Evolutionary conservation across 192 early-diverging fungal species (phyloP).

Genomic region (Chytriomyces sp.): DNA sequence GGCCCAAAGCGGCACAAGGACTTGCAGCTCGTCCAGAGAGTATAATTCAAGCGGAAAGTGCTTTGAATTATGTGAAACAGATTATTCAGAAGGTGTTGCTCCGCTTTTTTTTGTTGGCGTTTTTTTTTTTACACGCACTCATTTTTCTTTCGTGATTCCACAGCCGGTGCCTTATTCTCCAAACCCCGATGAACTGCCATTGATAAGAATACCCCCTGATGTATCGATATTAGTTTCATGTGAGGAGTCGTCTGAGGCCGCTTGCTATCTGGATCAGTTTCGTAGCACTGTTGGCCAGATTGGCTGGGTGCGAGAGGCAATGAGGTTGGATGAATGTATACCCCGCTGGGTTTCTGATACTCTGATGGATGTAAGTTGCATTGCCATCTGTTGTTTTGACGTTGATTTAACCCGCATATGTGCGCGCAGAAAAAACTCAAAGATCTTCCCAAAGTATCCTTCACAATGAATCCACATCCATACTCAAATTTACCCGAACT

Average conservation of each 20-base stretch:
- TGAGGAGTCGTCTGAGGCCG: slow-evolving; percentile 77
- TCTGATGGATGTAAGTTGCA: slow-evolving; percentile 58
- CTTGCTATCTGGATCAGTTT: slow-evolving; percentile 73
- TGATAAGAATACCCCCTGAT: slow-evolving; percentile 63
- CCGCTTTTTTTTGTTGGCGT: slow-evolving; percentile 4
- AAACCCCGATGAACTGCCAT: slow-evolving; percentile 67
- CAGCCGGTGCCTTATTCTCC: slow-evolving; percentile 26
- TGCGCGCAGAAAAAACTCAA: slow-evolving; percentile 58
- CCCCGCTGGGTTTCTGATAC: slow-evolving; percentile 91
- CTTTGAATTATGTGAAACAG: slow-evolving; percentile 18
- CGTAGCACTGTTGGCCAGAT: slow-evolving; percentile 64
- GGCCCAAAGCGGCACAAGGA: background rate
- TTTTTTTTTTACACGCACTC: background rate
- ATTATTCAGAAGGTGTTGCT: slow-evolving; percentile 12
- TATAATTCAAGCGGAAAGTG: slow-evolving; percentile 7
- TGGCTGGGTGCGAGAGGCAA: slow-evolving; percentile 39
- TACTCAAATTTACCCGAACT: slow-evolving; percentile 58
- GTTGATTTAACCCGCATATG: background rate
- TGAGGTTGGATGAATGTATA: slow-evolving; percentile 67
- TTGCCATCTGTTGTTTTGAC: slow-evolving; percentile 4
- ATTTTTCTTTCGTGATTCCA: background rate
- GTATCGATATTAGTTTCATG: slow-evolving; percentile 72
- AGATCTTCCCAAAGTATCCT: slow-evolving; percentile 83
- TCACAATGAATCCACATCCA: slow-evolving; percentile 74
- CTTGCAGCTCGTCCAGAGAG: slow-evolving; percentile 2